Percentiles rank a stretch among this genome's conserved stretches.
These are phyloP conservation scores for Royoungia palumana DNA, from an alignment of 768 basidiomycete species.

Conservation along the genomic window DNA sequence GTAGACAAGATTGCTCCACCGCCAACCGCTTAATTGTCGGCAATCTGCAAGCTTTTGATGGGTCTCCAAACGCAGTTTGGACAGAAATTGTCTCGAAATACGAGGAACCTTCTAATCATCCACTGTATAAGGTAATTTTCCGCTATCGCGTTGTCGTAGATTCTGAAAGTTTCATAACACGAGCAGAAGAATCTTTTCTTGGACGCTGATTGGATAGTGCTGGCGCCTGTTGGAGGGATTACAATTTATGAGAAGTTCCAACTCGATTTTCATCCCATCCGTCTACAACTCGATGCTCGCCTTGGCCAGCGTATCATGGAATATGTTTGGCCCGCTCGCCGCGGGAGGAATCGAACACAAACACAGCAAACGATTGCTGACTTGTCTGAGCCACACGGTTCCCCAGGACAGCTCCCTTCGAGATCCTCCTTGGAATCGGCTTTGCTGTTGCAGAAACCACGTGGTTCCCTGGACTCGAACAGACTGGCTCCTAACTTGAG, in stretches of 20 bases:
- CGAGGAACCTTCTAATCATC: conserved; percentile 65
- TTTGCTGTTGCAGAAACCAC: conserved; percentile 32
- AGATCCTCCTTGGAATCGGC: conserved; percentile 54
- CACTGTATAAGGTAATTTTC: conserved; percentile 62
- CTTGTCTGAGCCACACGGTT: conserved; percentile 18
- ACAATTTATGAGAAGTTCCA: conserved; percentile 82
- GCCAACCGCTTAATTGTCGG: conserved; percentile 72
- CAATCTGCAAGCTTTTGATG: conserved; percentile 84
- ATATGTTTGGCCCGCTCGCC: conserved; percentile 79
- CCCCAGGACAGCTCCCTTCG: conserved; percentile 17
- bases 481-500: conserved; percentile 43
- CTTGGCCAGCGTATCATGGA: conserved; percentile 81
- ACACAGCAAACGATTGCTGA: background rate
- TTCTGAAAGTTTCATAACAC: conserved; percentile 5
- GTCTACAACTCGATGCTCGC: conserved; percentile 80
- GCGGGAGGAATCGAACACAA: conserved; percentile 25
- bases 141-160: background rate
- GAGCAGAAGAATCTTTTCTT: conserved; percentile 68
- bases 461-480: conserved; percentile 32
- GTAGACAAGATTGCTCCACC: conserved; percentile 83
- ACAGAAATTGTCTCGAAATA: conserved; percentile 84
- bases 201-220: conserved; percentile 72
- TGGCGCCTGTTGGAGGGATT: conserved; percentile 93
- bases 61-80: conserved; percentile 76
- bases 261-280: conserved; percentile 79